phyloP scores from a whole-genome alignment of 140 eudicot genomes.

The Flaveria floridana region DNA sequence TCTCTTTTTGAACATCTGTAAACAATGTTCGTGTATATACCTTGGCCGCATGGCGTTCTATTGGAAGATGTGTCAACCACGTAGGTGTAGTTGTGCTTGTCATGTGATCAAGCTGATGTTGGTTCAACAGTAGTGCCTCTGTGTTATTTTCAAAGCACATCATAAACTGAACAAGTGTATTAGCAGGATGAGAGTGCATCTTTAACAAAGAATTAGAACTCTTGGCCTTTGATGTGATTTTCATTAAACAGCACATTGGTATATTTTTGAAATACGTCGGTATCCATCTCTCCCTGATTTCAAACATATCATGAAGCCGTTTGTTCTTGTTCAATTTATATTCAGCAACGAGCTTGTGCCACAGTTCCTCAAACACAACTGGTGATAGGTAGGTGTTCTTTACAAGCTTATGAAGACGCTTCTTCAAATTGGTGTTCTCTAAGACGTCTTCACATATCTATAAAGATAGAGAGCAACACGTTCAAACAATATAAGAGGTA shows the following conservation, averaged over 20 bases:
- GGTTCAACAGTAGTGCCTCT: slow-evolving; percentile 6
- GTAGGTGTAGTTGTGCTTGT: background rate
- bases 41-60: background rate
- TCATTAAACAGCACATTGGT: slow-evolving; percentile 23
- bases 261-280: background rate
- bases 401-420: slow-evolving; percentile 7
- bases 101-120: background rate
- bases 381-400: background rate
- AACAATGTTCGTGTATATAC: slow-evolving; percentile 9
- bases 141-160: slow-evolving; percentile 10
- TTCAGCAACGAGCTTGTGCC: background rate
- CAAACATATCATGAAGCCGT: slow-evolving; percentile 16
- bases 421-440: background rate
- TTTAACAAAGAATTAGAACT: background rate
- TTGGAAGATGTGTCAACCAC: background rate
- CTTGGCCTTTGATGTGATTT: background rate
- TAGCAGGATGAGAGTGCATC: background rate
- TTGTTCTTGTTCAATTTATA: background rate
- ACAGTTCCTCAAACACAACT: background rate
- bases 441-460: background rate
- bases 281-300: slow-evolving; percentile 9
- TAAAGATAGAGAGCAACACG: background rate
- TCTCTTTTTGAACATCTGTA: slow-evolving; percentile 13
- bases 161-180: slow-evolving; percentile 19
- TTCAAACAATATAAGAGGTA: background rate